Evolutionary conservation across 768 basidiomycete genomes (phyloP), one percentile per base, ranked within the genome.

Genomic region (Pleurotus platypus): DNA sequence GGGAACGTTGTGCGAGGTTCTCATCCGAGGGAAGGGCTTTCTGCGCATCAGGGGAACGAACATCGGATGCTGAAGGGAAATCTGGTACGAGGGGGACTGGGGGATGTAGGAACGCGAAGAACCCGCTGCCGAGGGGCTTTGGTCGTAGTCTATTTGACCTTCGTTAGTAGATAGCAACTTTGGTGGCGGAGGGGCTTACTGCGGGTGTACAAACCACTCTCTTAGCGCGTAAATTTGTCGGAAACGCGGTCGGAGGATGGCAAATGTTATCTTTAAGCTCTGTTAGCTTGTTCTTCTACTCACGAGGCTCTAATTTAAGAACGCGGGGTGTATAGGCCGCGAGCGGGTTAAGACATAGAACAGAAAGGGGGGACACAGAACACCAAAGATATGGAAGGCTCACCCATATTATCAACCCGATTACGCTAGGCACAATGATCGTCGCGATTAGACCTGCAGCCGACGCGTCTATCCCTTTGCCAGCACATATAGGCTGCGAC

Each of bases 201-300:
- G 80, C 69, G 76, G 80, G 46, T 80, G 83, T 13, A 86, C 78
- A 67, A 92, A 92, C 89, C 89, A 92, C 65, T 90, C 87, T 64
- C 89, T 74, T 48, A 86, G 67, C 16, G 74, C 86, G 62, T 90
- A 92, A 12, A 92, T 65, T 72, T 90, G 86, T 56, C 88, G 81
- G 63, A 83, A 85, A 55, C 79, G 83, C 12, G 89, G 88, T 40
- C 89, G 78, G 18, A 89, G 60, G 46, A 85, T 69, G 22, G 85
- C 89, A 68, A 92, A 92, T 45, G 83, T 60, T 47, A 85, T 66
- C 89, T 90, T 60, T 4, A 45, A 51, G 49, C 30, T 35, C 30
- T 35, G 9, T 35, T 35, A 35, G 30, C 30, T 35, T 35, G 2
- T 11, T 11, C 30, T 35, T 35, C 8, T 30, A 30, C 30, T 30